Evolutionary conservation across 2,329 filamentous ascomycete species (phyloP).

Genomic region (Mycosphaerelloides madeirae): DNA sequence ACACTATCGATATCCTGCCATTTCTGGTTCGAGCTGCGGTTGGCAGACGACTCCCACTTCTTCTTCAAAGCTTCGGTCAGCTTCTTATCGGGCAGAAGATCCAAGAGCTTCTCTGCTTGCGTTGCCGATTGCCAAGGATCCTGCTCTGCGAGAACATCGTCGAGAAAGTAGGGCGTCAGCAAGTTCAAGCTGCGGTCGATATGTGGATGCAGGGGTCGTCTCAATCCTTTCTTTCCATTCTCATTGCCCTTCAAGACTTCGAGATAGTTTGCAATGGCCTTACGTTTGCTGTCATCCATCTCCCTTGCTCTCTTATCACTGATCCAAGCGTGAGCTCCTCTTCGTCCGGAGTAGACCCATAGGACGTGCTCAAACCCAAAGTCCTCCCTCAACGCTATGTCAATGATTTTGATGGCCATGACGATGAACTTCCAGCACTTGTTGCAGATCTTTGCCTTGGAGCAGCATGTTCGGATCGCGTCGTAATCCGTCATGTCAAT

Average conservation of each 20-base stretch:
- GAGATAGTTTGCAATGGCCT: constrained; percentile 81
- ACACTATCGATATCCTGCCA: constrained; percentile 91
- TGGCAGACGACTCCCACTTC: constrained; percentile 85
- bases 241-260: constrained; percentile 84
- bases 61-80: constrained; percentile 75
- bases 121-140: constrained; percentile 74
- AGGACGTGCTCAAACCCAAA: constrained; percentile 96
- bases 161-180: constrained; percentile 76
- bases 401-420: constrained; percentile 94
- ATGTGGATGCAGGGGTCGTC: constrained; percentile 85
- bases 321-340: constrained; percentile 97
- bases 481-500: constrained; percentile 99
- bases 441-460: constrained; percentile 84
- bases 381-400: constrained; percentile 80
- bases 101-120: constrained; percentile 70
- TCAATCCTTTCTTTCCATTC: constrained; percentile 75
- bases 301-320: constrained; percentile 82
- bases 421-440: constrained; percentile 98
- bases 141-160: constrained; percentile 75
- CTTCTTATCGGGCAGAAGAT: constrained; percentile 74
- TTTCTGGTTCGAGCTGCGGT: constrained; percentile 71
- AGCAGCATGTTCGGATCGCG: constrained; percentile 90
- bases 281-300: constrained; percentile 80
- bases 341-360: constrained; percentile 96
- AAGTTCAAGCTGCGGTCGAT: constrained; percentile 79